Percentiles rank a stretch among this genome's conserved stretches.
These are phyloP conservation scores for Penicillium malachiteum DNA, from an alignment of 495 filamentous ascomycete species.

Conservation along the genomic window DNA sequence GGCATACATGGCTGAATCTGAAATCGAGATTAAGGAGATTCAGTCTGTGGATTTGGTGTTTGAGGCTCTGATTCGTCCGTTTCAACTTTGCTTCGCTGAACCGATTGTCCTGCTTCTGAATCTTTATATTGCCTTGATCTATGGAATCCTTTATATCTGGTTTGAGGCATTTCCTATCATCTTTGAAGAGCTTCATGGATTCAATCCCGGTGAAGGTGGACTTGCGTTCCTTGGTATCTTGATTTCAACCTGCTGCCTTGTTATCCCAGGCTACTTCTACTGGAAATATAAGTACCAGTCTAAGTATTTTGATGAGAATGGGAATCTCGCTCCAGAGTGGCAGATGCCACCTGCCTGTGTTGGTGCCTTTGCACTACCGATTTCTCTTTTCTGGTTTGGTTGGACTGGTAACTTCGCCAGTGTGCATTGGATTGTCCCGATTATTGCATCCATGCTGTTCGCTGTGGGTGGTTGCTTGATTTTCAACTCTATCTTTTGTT, in stretches of 20 bases:
- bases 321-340: slow-evolving; percentile 39
- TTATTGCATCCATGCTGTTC: slow-evolving; percentile 54
- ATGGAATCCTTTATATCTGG: slow-evolving; percentile 56
- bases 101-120: slow-evolving; percentile 53
- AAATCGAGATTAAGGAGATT: slow-evolving; percentile 37
- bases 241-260: slow-evolving; percentile 33
- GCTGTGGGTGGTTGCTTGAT: slow-evolving; percentile 52
- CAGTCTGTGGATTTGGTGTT: slow-evolving; percentile 29
- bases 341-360: slow-evolving; percentile 50
- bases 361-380: slow-evolving; percentile 48
- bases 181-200: slow-evolving; percentile 48
- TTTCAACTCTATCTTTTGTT: slow-evolving; percentile 51
- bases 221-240: slow-evolving; percentile 54
- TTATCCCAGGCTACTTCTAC: slow-evolving; percentile 46
- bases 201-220: slow-evolving; percentile 45
- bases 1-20: slow-evolving; percentile 33
- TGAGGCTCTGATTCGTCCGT: slow-evolving; percentile 41
- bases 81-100: slow-evolving; percentile 45
- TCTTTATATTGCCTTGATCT: slow-evolving; percentile 53
- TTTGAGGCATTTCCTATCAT: slow-evolving; percentile 59
- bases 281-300: slow-evolving; percentile 43
- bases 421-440: slow-evolving; percentile 60
- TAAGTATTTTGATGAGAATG: slow-evolving; percentile 36
- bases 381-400: slow-evolving; percentile 60
- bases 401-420: slow-evolving; percentile 52